A percentile compares a stretch with the other conserved stretches of the same genome.
phyloP scores from a whole-genome alignment of 257 asterid species.

The Forsythia viridissima region DNA sequence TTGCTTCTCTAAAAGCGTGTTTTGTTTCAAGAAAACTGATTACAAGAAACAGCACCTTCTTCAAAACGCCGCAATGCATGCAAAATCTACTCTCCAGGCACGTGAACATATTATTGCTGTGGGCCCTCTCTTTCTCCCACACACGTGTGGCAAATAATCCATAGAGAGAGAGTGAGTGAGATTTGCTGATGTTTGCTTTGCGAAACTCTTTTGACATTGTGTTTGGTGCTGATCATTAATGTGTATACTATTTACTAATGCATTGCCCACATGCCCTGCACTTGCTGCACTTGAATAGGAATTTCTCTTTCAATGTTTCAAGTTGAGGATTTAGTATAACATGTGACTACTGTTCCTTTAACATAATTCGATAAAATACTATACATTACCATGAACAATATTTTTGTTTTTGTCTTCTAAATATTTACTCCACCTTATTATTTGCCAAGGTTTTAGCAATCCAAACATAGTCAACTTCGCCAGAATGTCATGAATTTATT shows the following conservation, averaged over 20 bases:
- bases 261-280: slow-evolving; percentile 23
- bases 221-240: background rate
- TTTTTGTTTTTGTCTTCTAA: no score
- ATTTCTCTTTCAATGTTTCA: slow-evolving; percentile 25
- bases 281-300: slow-evolving; percentile 46
- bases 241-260: no score
- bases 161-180: background rate
- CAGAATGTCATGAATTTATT: background rate
- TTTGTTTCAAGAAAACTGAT: background rate
- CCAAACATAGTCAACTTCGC: background rate
- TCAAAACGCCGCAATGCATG: slow-evolving; percentile 56
- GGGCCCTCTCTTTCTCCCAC: slow-evolving; percentile 31
- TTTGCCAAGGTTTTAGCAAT: background rate
- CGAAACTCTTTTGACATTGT: slow-evolving; percentile 32
- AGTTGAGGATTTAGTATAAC: slow-evolving; percentile 48
- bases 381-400: no score
- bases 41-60: slow-evolving; percentile 26
- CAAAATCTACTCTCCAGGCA: slow-evolving; percentile 45
- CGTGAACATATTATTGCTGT: slow-evolving; percentile 37
- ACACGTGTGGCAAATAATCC: slow-evolving; percentile 15
- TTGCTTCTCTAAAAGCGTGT: no score
- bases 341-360: slow-evolving; percentile 57
- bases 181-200: slow-evolving; percentile 25
- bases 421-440: background rate
- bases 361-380: slow-evolving; percentile 15